Evolutionary conservation across 306 rosid genomes (phyloP).

Genomic region (Purshia tridentata): DNA sequence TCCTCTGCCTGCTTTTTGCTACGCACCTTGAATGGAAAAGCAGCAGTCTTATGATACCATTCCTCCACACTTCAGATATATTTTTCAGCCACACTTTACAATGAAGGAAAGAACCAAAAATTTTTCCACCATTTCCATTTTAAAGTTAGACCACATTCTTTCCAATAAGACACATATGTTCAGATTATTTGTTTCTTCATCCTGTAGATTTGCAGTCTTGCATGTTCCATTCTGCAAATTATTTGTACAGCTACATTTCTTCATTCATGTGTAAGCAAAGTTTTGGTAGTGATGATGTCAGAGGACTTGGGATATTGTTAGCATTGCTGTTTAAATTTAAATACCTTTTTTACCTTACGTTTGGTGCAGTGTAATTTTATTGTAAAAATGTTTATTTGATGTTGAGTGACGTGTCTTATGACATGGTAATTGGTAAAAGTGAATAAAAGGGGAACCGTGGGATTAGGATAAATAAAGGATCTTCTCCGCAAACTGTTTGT

Average conservation of each 20-base stretch:
- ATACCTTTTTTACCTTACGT: background rate
- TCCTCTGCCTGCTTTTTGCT: conserved; percentile 62
- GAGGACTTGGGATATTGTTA: conserved; percentile 41
- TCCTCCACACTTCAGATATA: conserved; percentile 38
- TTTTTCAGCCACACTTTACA: conserved; percentile 25
- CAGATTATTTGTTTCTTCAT: conserved; percentile 50
- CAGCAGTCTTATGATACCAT: conserved; percentile 48
- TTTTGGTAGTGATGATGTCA: conserved; percentile 69
- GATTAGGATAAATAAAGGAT: conserved; percentile 18
- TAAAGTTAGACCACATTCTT: conserved; percentile 61
- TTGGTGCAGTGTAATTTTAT: conserved; percentile 28
- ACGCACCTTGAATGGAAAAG: conserved; percentile 37
- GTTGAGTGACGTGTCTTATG: conserved; percentile 33
- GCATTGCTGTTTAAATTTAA: conserved; percentile 33
- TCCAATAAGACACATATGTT: conserved; percentile 57
- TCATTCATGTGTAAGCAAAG: conserved; percentile 96
- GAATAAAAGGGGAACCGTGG: conserved; percentile 20
- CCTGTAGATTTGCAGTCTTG: conserved; percentile 59
- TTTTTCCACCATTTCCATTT: conserved; percentile 37
- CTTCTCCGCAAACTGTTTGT: too few relatives aligned
- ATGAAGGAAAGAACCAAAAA: conserved; percentile 26
- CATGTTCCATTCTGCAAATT: conserved; percentile 67
- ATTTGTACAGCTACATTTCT: conserved; percentile 97
- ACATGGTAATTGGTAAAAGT: conserved; percentile 8
- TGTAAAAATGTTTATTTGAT: conserved; percentile 37